Evolutionary conservation across 2,329 filamentous ascomycete species (phyloP), one percentile per base, ranked within the genome.

Genomic region (Tolypocladium pustulatum): DNA sequence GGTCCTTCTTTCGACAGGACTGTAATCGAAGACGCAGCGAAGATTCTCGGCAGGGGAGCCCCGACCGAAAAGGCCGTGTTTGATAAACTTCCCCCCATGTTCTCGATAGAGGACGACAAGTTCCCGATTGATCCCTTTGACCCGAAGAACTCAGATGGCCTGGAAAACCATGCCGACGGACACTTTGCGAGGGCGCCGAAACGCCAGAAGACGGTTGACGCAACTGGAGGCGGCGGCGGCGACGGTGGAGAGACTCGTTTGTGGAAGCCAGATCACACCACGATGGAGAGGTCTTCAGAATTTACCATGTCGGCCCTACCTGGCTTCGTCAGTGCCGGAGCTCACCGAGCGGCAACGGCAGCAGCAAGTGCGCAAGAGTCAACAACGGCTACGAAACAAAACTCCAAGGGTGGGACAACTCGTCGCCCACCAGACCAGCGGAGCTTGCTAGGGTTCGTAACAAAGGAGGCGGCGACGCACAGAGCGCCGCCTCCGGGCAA

Each of bases 1-100:
- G 92, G 91, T 0, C 90, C 92, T 1, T 84, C 83, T 0, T 82
- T 96, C 55, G 79, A 86, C 40, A 78, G 82, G 38, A 75, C 77
- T 1, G 77, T 85, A 1, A 78, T 94, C 13, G 78, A 81, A 43
- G 82, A 84, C 36, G 81, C 94, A 9, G 87, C 88, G 5, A 84
- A 80, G 55, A 93, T 96, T 22, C 75, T 97, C 5, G 73, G 81
- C 8, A 81, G 90, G 59, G 71, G 77, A 1, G 79, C 83, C 40
- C 88, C 89, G 12, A 72, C 78, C 1, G 75, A 82, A 55, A 72
- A 78, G 54, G 71, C 75, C 36, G 79, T 91, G 53, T 79, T 80
- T 56, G 76, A 79, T 56, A 71, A 71, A 7, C 73, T 85, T 46
- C 78, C 81, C 0, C 68, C 72, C 27, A 78, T 86, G 72, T 81